Evolutionary conservation across 2,329 filamentous ascomycete genomes (phyloP), one percentile per base, ranked within the genome.

Genomic region (Aureobasidium sp.): DNA sequence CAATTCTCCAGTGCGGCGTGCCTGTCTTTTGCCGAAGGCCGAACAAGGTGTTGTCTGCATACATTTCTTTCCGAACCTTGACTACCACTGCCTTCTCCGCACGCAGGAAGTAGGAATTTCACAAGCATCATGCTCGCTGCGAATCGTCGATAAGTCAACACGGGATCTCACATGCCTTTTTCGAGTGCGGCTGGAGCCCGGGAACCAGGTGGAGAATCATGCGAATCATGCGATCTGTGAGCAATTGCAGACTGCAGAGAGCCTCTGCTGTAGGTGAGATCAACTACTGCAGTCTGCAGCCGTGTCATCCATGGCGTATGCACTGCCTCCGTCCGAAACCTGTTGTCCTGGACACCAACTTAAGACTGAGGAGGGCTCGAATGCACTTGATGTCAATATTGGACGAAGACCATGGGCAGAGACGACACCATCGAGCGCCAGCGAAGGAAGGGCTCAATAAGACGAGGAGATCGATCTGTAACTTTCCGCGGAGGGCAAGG

Each of bases 281-380:
- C 37, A 54, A 8, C 27, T 21, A 21, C 21, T 21, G 21, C 21
- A 21, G 21, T 15, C n/a, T 45, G 39, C 41, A 44, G 53, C 39
- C 29, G 16, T 36, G 39, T 44, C 39, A 11, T 34, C 39, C 25
- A n/a, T 21, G 53, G 53, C 53, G 53, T 57, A 27, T 27, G 39
- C 29, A 34, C 41, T 45, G 39, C 41, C 53, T 30, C 30, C 9
- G 41, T 11, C 25, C 39, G 41, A 57, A 16, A 45, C 30, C 16
- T 21, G 53, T 57, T 57, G 53, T 45, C 53, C 39, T 45, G 53
- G 53, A 44, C 53, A 57, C 53, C 39, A 45, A 45, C 11, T 8
- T n/a, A 39, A 45, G 16, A 5, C 29, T 57, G 27, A 25, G n/a
- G 10, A 13, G 27, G n/a, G 11, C 30, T 30, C 21, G 29, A 16